A percentile compares a stretch with the other conserved stretches of the same genome.
Evolutionary conservation across 1,284 basidiomycete genomes (phyloP).

Genomic region (Kalmanozyma brasiliensis): DNA sequence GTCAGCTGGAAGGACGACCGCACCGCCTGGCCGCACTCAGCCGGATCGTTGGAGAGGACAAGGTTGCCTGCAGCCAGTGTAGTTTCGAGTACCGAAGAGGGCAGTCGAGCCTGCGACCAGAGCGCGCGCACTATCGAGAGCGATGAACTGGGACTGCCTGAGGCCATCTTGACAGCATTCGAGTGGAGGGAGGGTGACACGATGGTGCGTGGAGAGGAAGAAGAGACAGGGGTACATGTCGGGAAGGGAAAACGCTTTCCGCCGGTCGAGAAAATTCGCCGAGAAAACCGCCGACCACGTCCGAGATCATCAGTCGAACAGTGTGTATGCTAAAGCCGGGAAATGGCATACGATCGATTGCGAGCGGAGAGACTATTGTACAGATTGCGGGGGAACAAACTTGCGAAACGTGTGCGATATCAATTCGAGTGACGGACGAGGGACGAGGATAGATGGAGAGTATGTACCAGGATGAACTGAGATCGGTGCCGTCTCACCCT

Average conservation of each 20-base stretch:
- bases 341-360: background rate
- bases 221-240: too few relatives aligned
- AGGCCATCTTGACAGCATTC: background rate
- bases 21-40: conserved; percentile 4
- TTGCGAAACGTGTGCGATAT: background rate
- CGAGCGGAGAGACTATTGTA: background rate
- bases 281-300: background rate
- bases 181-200: background rate
- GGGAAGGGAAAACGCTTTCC: background rate
- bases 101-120: conserved; percentile 19
- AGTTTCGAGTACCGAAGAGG: conserved; percentile 5
- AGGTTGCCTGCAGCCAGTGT: conserved; percentile 12
- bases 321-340: too few relatives aligned
- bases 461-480: too few relatives aligned
- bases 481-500: too few relatives aligned
- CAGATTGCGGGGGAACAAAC: background rate
- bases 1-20: conserved; percentile 29
- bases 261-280: background rate
- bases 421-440: background rate
- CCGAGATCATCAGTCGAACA: too few relatives aligned
- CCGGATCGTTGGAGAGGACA: conserved; percentile 6
- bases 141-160: background rate
- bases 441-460: background rate
- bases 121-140: conserved; percentile 14
- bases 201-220: too few relatives aligned